Conservation (phyloP, 139 green algal genomes). For the Haematococcus lacustris region DNA sequence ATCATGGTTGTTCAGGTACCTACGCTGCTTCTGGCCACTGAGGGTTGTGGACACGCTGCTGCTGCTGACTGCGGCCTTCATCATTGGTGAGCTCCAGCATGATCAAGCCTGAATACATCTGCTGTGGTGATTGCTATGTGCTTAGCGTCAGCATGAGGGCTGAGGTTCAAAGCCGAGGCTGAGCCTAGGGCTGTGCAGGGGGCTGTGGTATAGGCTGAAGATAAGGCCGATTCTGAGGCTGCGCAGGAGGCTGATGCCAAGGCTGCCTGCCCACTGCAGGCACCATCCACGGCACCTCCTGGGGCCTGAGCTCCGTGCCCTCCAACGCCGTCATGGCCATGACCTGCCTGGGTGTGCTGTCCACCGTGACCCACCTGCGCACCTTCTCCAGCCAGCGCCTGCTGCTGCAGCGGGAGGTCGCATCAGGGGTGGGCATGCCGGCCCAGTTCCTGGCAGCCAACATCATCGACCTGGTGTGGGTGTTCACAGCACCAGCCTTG, state of each 20-base stretch:
- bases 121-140: neutral
- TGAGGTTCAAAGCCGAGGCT: no score
- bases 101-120: neutral
- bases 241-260: no score
- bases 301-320: constrained; percentile 21
- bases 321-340: constrained; percentile 35
- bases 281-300: constrained; percentile 14
- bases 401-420: constrained; percentile 22
- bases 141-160: no score
- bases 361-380: constrained; percentile 27
- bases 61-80: constrained; percentile 22
- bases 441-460: constrained; percentile 26
- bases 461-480: constrained; percentile 31
- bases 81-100: constrained; percentile 22
- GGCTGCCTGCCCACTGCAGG: no score
- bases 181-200: no score
- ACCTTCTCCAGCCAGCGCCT: constrained; percentile 34
- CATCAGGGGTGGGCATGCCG: constrained; percentile 18
- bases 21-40: constrained; percentile 33
- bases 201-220: no score
- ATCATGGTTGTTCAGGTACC: constrained; percentile 18
- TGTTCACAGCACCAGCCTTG: constrained; percentile 22
- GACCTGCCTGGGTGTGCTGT: constrained; percentile 36
- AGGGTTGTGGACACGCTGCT: constrained; percentile 24
- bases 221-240: no score